Conservation (phyloP, 495 filamentous ascomycete species). For the Penicillium waksmanii region DNA sequence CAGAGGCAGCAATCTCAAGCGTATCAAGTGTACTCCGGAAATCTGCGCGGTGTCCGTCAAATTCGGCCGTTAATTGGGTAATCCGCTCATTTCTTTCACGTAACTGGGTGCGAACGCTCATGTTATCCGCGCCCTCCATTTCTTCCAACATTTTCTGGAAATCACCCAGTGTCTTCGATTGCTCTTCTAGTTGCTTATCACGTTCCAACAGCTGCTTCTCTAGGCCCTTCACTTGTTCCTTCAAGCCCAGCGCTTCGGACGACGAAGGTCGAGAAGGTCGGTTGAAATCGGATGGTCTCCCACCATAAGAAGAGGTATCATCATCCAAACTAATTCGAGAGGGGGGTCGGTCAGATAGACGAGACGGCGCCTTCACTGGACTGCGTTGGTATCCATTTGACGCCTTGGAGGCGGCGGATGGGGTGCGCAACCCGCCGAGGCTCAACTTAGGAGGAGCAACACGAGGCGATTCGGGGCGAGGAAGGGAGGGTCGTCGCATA, state of each 20-base stretch:
- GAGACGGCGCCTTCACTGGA: conserved; percentile 48
- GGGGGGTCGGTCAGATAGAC: conserved; percentile 46
- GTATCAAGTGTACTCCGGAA: conserved; percentile 97
- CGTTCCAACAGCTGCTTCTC: conserved; percentile 76
- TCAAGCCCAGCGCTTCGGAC: conserved; percentile 53
- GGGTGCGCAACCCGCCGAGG: conserved; percentile 58
- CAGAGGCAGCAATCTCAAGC: conserved; percentile 91
- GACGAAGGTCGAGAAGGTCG: conserved; percentile 44
- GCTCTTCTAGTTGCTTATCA: conserved; percentile 84
- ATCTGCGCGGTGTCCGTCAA: conserved; percentile 92
- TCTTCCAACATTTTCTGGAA: conserved; percentile 52
- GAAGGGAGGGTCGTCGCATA: conserved; percentile 67
- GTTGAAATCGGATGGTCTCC: conserved; percentile 49
- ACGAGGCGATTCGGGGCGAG: conserved; percentile 80
- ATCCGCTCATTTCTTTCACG: conserved; percentile 98
- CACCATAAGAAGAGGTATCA: conserved; percentile 34
- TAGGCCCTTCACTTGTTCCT: conserved; percentile 67
- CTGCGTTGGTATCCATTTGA: conserved; percentile 42
- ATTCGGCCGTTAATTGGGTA: conserved; percentile 86
- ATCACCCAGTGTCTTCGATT: conserved; percentile 76
- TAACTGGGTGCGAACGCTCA: conserved; percentile 77
- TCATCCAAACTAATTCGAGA: conserved; percentile 48
- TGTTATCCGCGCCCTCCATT: conserved; percentile 76
- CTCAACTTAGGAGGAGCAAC: conserved; percentile 56
- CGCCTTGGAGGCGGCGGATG: conserved; percentile 40